Evolutionary conservation across 257 asterid species (phyloP), one percentile per base, ranked within the genome.

Genomic region (Avicennia marina): DNA sequence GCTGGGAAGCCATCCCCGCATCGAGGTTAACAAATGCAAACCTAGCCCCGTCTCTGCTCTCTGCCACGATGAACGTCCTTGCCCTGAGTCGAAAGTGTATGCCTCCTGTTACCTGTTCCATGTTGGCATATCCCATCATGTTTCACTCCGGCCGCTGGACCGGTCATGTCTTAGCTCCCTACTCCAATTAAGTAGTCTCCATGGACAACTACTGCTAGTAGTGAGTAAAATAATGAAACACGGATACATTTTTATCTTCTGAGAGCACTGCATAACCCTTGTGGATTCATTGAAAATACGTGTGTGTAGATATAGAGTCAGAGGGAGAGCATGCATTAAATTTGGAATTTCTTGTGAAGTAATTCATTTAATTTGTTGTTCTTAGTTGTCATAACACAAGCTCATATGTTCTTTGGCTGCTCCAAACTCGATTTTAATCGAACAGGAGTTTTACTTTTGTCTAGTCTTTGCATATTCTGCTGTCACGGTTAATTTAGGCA

Each of bases 1-100:
- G 86, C 46, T 77, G 84, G 11, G 87, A 79, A 46, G 90, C 90
- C 90, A 82, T 82, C 0, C 90, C 84, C 4, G 84, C 90, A 39
- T 82, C 90, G 5, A 82, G 84, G 20, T 82, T 82, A 4, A 82
- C 84, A 22, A 77, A 82, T 1, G 71, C 81, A 18, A 82, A 36
- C 58, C 87, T 69, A 4, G 68, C 1, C 6, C 72, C 81, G 2
- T 48, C 21, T 6, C 11, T n/a, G 56, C 40, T 71, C 22, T 79
- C 80, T 0, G 82, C 90, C 10, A 70, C 78, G 18, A 77, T 36
- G 25, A 82, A 82, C 1, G 84, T 58, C 29, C 87, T 60, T 3
- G 81, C 82, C 47, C 90, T 54, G 4, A 79, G 75, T 27, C 90
- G 74, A 39, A 82, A 74, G 56, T 82, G 90, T 59, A 82, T 50